A percentile compares a stretch with the other conserved stretches of the same genome.
Conservation (phyloP, 345 rosid species). For the Eucalyptus regnans region DNA sequence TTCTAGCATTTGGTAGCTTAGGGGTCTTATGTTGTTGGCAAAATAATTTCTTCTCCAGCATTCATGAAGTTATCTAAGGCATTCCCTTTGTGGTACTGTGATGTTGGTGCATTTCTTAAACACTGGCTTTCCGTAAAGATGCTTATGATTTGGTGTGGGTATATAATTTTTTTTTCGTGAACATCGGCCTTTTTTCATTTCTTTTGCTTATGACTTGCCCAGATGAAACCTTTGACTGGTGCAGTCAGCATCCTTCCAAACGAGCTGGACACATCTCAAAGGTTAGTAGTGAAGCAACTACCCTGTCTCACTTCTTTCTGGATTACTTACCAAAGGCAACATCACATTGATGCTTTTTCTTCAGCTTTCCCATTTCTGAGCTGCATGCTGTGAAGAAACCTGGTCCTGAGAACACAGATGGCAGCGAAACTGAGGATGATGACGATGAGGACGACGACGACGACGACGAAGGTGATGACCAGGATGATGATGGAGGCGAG, state of each 20-base stretch:
- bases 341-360: background rate
- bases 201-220: background rate
- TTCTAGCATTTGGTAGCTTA: background rate
- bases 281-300: slow-evolving; percentile 9
- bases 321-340: background rate
- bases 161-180: background rate
- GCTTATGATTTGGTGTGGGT: background rate
- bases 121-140: background rate
- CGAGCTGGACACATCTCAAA: slow-evolving; percentile 10
- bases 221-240: slow-evolving; percentile 17
- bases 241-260: slow-evolving; percentile 4
- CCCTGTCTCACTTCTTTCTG: background rate
- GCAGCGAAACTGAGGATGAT: slow-evolving; percentile 42
- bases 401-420: slow-evolving; percentile 29
- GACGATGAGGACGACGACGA: slow-evolving; percentile 8
- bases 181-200: background rate
- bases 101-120: background rate
- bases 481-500: slow-evolving; percentile 29
- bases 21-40: background rate
- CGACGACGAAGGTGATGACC: slow-evolving; percentile 25
- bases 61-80: background rate
- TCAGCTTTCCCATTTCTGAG: slow-evolving; percentile 33
- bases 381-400: slow-evolving; percentile 18
- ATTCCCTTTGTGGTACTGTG: background rate
- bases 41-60: background rate